Percentiles rank a stretch among this genome's conserved stretches.
Evolutionary conservation across 495 filamentous ascomycete genomes (phyloP).

Genomic region (Penicillium coprophilum): DNA sequence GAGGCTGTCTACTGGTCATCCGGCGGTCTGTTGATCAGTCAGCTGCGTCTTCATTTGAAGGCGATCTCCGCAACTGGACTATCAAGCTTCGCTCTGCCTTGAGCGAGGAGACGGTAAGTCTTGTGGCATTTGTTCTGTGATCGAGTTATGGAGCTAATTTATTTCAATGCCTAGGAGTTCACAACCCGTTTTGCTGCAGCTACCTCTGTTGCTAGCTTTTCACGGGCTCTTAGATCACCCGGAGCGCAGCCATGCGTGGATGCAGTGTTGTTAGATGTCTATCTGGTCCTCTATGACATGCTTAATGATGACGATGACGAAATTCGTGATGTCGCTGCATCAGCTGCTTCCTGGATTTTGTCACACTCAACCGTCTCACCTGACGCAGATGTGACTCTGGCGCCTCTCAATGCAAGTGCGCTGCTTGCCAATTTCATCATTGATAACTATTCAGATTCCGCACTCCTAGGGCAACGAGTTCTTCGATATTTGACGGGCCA

Average conservation of each 20-base stretch:
- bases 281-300: constrained; percentile 57
- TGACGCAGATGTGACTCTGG: constrained; percentile 31
- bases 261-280: constrained; percentile 42
- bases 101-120: constrained; percentile 45
- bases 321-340: constrained; percentile 65
- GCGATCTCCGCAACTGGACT: constrained; percentile 31
- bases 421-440: constrained; percentile 47
- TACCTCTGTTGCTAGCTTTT: constrained; percentile 38
- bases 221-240: constrained; percentile 27
- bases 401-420: constrained; percentile 48
- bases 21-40: constrained; percentile 42
- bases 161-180: constrained; percentile 52
- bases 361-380: constrained; percentile 39
- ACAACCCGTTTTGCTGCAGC: constrained; percentile 62
- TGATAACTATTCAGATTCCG: constrained; percentile 37
- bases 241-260: constrained; percentile 30
- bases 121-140: neutral
- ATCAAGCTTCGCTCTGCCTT: constrained; percentile 40
- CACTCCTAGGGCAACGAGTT: constrained; percentile 29
- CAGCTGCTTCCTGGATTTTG: constrained; percentile 44
- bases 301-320: constrained; percentile 93
- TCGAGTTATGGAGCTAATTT: neutral
- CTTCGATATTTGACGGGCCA: constrained; percentile 34
- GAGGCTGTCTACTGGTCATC: constrained; percentile 59
- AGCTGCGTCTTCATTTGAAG: constrained; percentile 13